phyloP scores from a whole-genome alignment of 2,329 filamentous ascomycete genomes.

The Nemania abortiva region DNA sequence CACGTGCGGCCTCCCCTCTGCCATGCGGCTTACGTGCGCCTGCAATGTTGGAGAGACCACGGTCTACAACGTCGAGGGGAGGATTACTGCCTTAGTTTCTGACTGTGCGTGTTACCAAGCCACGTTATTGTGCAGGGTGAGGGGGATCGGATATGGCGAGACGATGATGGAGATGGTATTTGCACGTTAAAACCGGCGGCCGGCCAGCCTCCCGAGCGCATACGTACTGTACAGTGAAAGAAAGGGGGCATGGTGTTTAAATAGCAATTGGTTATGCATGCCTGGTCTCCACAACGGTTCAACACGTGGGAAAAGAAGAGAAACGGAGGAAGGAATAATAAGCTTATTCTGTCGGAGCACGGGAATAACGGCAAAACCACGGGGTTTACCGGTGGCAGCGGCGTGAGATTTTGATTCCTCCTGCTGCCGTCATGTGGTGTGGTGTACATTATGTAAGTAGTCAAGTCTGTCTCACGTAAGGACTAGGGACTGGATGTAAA shows the following conservation, averaged over 20 bases:
- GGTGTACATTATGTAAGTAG: no score
- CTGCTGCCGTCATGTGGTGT: background rate
- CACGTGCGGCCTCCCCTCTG: background rate
- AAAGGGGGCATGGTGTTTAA: background rate
- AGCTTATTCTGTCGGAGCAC: background rate
- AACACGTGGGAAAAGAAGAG: background rate
- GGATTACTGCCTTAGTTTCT: slow-evolving; percentile 9
- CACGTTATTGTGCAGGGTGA: background rate
- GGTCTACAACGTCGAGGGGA: background rate
- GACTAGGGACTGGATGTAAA: background rate
- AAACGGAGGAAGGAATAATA: background rate
- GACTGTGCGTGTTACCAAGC: slow-evolving; percentile 5
- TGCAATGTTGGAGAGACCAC: background rate
- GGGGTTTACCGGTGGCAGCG: background rate
- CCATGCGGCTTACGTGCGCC: slow-evolving; percentile 6
- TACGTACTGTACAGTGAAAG: background rate
- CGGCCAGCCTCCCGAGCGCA: background rate
- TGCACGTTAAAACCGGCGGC: background rate
- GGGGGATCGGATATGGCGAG: background rate
- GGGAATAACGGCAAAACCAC: slow-evolving; percentile 5
- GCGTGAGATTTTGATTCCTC: background rate
- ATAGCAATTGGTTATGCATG: background rate
- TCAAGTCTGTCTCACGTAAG: slow-evolving; percentile 33
- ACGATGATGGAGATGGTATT: background rate
- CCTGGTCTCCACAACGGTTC: background rate